phyloP scores from a whole-genome alignment of 1,284 basidiomycete genomes.

The Puccinia coronata region DNA sequence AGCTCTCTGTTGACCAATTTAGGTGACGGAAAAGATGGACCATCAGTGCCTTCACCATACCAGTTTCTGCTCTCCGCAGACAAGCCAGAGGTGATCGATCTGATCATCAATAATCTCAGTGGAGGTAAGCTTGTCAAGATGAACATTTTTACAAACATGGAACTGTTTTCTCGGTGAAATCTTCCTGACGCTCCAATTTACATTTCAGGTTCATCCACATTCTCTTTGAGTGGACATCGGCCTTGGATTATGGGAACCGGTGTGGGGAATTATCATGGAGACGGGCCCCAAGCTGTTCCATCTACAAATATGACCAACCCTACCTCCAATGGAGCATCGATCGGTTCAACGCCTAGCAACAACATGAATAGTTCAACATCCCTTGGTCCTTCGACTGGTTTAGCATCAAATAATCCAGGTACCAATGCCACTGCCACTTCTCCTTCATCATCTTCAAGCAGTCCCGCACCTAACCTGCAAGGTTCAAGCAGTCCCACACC shows the following conservation, averaged over 20 bases:
- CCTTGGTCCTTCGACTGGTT: neutral
- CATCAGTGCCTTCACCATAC: slow-evolving; percentile 29
- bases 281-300: neutral
- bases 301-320: neutral
- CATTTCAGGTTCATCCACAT: slow-evolving; percentile 29
- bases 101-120: slow-evolving; percentile 48
- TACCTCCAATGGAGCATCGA: neutral
- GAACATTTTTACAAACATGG: neutral
- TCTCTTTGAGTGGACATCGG: slow-evolving; percentile 42
- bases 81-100: slow-evolving; percentile 42
- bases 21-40: slow-evolving; percentile 23
- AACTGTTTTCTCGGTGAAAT: neutral
- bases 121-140: slow-evolving; percentile 15
- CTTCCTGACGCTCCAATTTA: neutral
- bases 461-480: neutral
- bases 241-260: slow-evolving; percentile 47
- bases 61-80: slow-evolving; percentile 41
- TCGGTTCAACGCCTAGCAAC: neutral
- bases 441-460: neutral
- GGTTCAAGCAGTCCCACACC: neutral
- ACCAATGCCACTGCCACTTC: neutral
- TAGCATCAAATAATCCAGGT: neutral
- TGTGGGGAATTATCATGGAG: slow-evolving; percentile 22
- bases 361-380: neutral
- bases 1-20: slow-evolving; percentile 35